A percentile compares a stretch with the other conserved stretches of the same genome.
These are phyloP conservation scores for Pythium biforme DNA, from an alignment of 352 stramenopile species.

Conservation along the genomic window DNA sequence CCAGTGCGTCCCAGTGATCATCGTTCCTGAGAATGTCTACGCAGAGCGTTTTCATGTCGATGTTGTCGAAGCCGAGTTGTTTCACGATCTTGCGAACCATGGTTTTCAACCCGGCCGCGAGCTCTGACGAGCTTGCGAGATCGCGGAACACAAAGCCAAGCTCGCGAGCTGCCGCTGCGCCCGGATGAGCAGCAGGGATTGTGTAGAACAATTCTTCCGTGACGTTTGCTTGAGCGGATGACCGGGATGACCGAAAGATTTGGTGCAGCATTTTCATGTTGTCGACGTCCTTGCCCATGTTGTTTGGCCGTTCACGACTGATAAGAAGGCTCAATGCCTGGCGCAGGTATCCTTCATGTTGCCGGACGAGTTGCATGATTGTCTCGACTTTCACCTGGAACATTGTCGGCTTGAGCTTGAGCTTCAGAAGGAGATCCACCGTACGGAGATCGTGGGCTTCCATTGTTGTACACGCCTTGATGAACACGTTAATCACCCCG, in stretches of 20 bases:
- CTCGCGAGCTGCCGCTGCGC: constrained; percentile 64
- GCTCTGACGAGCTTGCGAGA: constrained; percentile 66
- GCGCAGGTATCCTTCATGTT: constrained; percentile 67
- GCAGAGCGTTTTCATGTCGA: constrained; percentile 80
- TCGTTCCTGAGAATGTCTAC: constrained; percentile 76
- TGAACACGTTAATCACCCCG: neutral
- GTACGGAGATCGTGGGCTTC: constrained; percentile 55
- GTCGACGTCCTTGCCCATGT: constrained; percentile 83
- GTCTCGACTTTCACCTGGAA: constrained; percentile 87
- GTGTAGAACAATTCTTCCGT: constrained; percentile 68
- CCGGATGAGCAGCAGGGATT: constrained; percentile 47
- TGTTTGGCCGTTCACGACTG: constrained; percentile 71
- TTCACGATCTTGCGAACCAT: constrained; percentile 86
- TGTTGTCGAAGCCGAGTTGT: constrained; percentile 76
- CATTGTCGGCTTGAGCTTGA: constrained; percentile 88
- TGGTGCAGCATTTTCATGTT: constrained; percentile 91
- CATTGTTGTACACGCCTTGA: constrained; percentile 56
- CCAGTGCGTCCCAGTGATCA: constrained; percentile 65
- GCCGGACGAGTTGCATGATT: constrained; percentile 74
- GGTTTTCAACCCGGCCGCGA: constrained; percentile 79
- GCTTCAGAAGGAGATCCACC: constrained; percentile 73
- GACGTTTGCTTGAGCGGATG: constrained; percentile 9
- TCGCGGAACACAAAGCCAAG: constrained; percentile 80
- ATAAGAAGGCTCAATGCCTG: constrained; percentile 72
- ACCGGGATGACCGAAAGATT: constrained; percentile 71